Evolutionary conservation across 2,329 filamentous ascomycete species (phyloP).

Genomic region (Sclerotinia borealis): DNA sequence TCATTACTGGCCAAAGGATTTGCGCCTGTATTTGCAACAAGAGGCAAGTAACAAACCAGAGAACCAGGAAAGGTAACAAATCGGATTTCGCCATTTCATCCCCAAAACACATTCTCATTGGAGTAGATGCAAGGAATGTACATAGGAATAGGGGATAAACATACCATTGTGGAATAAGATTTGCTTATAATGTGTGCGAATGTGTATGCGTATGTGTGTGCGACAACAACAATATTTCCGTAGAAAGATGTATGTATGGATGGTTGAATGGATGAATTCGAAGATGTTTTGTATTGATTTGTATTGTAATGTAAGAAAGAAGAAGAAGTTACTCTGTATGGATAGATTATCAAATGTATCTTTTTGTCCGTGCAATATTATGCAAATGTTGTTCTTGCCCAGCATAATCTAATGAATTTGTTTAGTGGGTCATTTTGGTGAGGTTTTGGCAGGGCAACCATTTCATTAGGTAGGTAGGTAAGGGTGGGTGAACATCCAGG

Average conservation of each 20-base stretch:
- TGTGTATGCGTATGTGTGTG: not conserved
- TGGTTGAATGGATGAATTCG: too few species aligned
- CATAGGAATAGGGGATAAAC: not conserved
- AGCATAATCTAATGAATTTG: not conserved
- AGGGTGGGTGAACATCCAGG: too few species aligned
- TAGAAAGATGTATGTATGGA: not conserved
- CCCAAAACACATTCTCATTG: too few species aligned
- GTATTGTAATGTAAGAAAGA: not conserved
- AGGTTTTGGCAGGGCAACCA: not conserved
- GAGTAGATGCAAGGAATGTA: constrained; percentile 4
- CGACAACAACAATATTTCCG: not conserved
- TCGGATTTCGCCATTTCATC: not conserved
- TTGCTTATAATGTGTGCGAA: not conserved
- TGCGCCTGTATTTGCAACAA: too few species aligned
- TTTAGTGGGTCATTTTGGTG: not conserved
- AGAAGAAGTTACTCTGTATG: too few species aligned
- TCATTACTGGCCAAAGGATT: too few species aligned
- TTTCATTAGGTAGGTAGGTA: too few species aligned
- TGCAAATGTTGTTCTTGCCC: not conserved
- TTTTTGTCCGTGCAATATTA: constrained; percentile 1
- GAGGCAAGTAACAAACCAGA: not conserved
- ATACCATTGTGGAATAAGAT: not conserved
- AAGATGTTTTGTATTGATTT: too few species aligned
- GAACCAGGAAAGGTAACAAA: not conserved
- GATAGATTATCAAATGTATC: not conserved